Conservation (phyloP, 768 basidiomycete species). For the Podaxis sp. region DNA sequence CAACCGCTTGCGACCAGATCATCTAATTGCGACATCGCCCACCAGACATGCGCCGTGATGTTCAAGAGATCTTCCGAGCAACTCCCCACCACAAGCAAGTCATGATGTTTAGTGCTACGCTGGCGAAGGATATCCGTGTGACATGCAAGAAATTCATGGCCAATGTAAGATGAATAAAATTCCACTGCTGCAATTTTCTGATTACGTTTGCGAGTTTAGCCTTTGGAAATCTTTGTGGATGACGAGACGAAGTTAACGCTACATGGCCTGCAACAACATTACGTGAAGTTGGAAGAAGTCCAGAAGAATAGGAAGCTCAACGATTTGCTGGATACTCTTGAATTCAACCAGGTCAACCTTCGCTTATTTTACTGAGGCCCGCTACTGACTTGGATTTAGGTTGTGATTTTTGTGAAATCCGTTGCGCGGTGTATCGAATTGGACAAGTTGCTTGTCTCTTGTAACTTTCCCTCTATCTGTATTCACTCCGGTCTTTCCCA, state of each 20-base stretch:
- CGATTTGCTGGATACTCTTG: slow-evolving; percentile 90
- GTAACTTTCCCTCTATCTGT: slow-evolving; percentile 97
- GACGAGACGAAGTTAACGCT: slow-evolving; percentile 98
- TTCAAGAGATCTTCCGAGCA: slow-evolving; percentile 99
- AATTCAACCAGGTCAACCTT: slow-evolving; percentile 89
- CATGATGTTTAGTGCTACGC: slow-evolving; percentile 99
- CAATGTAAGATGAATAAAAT: slow-evolving; percentile 60
- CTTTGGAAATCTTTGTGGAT: slow-evolving; percentile 98
- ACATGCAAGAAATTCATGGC: slow-evolving; percentile 99
- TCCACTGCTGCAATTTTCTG: not conserved
- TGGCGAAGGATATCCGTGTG: slow-evolving; percentile 93
- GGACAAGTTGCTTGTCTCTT: slow-evolving; percentile 93
- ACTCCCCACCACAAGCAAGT: slow-evolving; percentile 99
- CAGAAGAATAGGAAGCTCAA: slow-evolving; percentile 98
- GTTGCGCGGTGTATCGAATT: slow-evolving; percentile 95
- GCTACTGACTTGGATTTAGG: slow-evolving; percentile 46
- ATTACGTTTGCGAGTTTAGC: slow-evolving; percentile 47
- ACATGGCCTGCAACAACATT: slow-evolving; percentile 98
- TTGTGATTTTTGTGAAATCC: slow-evolving; percentile 99
- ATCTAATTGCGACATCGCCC: slow-evolving; percentile 72
- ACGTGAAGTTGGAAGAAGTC: slow-evolving; percentile 93
- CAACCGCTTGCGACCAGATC: slow-evolving; percentile 49
- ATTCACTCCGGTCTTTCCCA: slow-evolving; percentile 95
- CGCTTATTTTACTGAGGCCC: not conserved
- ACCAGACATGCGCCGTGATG: slow-evolving; percentile 99